phyloP scores from a whole-genome alignment of 1,284 basidiomycete genomes.

The Schizopora paradoxa region DNA sequence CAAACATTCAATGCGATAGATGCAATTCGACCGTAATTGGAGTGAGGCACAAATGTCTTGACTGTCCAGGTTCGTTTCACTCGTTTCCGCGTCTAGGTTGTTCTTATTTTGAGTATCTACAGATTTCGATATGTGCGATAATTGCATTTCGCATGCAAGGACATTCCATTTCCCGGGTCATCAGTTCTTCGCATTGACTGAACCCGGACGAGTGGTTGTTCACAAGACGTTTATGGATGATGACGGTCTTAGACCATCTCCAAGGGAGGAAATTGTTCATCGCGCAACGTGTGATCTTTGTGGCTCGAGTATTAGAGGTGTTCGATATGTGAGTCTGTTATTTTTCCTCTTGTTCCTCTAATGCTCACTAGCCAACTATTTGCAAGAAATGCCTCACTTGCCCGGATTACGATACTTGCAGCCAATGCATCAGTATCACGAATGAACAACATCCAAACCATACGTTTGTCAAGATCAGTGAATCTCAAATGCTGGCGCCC shows the following conservation, averaged over 20 bases:
- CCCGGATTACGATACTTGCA: slow-evolving; percentile 76
- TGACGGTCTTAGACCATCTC: slow-evolving; percentile 18
- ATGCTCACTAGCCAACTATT: slow-evolving; percentile 8
- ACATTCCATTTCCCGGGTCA: slow-evolving; percentile 55
- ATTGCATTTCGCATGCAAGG: slow-evolving; percentile 44
- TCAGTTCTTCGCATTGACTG: slow-evolving; percentile 61
- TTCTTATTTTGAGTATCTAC: neutral
- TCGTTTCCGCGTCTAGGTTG: slow-evolving; percentile 4
- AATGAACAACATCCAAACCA: slow-evolving; percentile 73
- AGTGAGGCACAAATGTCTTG: slow-evolving; percentile 67
- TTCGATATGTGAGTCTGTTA: slow-evolving; percentile 53
- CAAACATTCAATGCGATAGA: slow-evolving; percentile 49
- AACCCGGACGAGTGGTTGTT: slow-evolving; percentile 58
- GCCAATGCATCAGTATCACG: slow-evolving; percentile 66
- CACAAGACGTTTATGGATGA: slow-evolving; percentile 48
- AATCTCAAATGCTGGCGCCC: slow-evolving; percentile 55
- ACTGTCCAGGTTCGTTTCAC: slow-evolving; percentile 48
- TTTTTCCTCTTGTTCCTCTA: slow-evolving; percentile 2
- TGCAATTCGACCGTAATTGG: slow-evolving; percentile 55
- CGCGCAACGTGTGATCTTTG: slow-evolving; percentile 69
- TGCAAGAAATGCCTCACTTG: slow-evolving; percentile 65
- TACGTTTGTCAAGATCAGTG: slow-evolving; percentile 64
- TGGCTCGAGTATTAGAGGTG: slow-evolving; percentile 61
- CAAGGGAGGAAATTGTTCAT: slow-evolving; percentile 38
- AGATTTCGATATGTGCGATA: slow-evolving; percentile 70